These are phyloP conservation scores for Mycena citricolor DNA, from an alignment of 1,284 basidiomycete species.

Conservation along the genomic window DNA sequence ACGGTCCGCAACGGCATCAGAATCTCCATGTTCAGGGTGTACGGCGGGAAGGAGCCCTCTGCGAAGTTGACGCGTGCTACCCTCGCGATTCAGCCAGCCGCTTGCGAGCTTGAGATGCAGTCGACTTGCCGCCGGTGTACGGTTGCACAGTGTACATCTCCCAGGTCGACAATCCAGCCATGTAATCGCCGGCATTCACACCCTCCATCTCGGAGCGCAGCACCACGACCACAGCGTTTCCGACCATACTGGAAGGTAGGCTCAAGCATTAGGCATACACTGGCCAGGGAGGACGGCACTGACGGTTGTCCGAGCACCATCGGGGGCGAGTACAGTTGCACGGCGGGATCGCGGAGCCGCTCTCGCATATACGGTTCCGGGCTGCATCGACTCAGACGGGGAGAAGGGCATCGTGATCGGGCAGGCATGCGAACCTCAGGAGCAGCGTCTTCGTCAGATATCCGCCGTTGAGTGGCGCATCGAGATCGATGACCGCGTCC, in stretches of 20 bases:
- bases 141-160: conserved; percentile 24
- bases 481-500: conserved; percentile 48
- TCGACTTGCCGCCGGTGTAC: conserved; percentile 22
- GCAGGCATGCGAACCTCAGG: background rate
- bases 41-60: conserved; percentile 23
- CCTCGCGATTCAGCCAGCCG: background rate
- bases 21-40: conserved; percentile 29
- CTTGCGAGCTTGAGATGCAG: background rate
- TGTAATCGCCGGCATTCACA: conserved; percentile 35
- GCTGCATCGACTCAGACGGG: conserved; percentile 2
- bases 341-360: conserved; percentile 30
- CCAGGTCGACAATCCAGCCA: conserved; percentile 30
- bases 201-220: conserved; percentile 36
- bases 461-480: conserved; percentile 50
- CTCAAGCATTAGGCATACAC: background rate
- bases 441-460: conserved; percentile 47
- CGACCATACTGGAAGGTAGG: conserved; percentile 20
- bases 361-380: conserved; percentile 40
- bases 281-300: conserved; percentile 8
- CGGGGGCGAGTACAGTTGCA: conserved; percentile 28
- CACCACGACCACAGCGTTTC: conserved; percentile 33
- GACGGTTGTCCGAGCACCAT: conserved; percentile 34
- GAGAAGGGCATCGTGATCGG: background rate
- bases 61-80: conserved; percentile 27
- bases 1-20: conserved; percentile 27